Conservation (phyloP, 805 yeast species). For the Ogataea dorogensis region DNA sequence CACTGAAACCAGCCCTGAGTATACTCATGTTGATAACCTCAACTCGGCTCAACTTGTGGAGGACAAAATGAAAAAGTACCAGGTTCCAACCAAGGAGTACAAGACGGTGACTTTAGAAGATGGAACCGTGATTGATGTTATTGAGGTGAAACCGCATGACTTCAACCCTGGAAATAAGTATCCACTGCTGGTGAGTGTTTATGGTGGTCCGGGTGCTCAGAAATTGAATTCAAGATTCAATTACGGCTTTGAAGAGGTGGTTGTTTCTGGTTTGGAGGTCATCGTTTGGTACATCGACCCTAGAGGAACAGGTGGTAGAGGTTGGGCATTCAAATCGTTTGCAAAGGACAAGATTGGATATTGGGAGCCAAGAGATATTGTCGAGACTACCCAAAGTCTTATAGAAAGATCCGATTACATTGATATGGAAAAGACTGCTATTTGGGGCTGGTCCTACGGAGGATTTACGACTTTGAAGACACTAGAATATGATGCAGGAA, state of each 20-base stretch:
- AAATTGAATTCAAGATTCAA: constrained; percentile 46
- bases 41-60: constrained; percentile 16
- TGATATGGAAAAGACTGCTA: constrained; percentile 54
- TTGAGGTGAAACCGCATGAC: constrained; percentile 62
- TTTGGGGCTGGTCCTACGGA: constrained; percentile 92
- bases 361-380: constrained; percentile 75
- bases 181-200: constrained; percentile 65
- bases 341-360: constrained; percentile 60
- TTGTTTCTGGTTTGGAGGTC: constrained; percentile 55
- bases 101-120: constrained; percentile 31
- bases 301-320: constrained; percentile 78
- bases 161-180: constrained; percentile 47
- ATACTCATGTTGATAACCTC: constrained; percentile 16
- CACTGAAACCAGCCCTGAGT: constrained; percentile 12
- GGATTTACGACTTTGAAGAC: constrained; percentile 77
- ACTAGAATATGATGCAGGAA: constrained; percentile 61
- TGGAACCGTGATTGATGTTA: constrained; percentile 45
- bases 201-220: constrained; percentile 83
- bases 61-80: constrained; percentile 32
- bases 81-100: constrained; percentile 51
- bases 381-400: constrained; percentile 48
- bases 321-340: constrained; percentile 62
- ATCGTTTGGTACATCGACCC: constrained; percentile 72
- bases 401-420: constrained; percentile 46
- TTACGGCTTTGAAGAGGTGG: constrained; percentile 57